A percentile compares a stretch with the other conserved stretches of the same genome.
Conservation (phyloP, 805 yeast species). For the Candida maltosa region DNA sequence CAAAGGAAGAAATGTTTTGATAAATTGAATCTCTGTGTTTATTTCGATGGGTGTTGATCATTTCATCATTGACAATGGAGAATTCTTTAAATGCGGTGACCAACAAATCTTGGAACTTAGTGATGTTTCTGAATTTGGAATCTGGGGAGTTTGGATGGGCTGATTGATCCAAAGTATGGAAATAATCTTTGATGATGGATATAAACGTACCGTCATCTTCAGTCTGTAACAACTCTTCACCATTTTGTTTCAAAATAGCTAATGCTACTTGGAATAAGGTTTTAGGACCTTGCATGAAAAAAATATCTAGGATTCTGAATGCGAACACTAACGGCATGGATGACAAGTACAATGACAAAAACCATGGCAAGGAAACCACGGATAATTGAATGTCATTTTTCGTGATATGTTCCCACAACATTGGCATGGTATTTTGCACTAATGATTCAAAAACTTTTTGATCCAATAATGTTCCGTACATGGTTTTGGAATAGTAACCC, state of each 20-base stretch:
- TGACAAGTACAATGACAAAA: constrained; percentile 80
- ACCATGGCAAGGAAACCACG: constrained; percentile 95
- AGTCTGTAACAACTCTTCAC: constrained; percentile 73
- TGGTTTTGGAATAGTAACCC: constrained; percentile 93
- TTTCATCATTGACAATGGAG: constrained; percentile 70
- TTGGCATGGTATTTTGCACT: constrained; percentile 86
- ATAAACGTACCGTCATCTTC: constrained; percentile 93
- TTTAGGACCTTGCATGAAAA: constrained; percentile 85
- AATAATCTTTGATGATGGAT: constrained; percentile 78
- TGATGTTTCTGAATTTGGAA: constrained; percentile 60
- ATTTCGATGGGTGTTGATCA: constrained; percentile 64
- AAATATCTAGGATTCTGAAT: constrained; percentile 84
- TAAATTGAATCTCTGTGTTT: constrained; percentile 74
- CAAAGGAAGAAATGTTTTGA: constrained; percentile 84
- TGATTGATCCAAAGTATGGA: constrained; percentile 69
- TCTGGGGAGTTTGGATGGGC: constrained; percentile 73
- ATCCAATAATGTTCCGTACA: constrained; percentile 95
- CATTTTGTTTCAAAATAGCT: constrained; percentile 85
- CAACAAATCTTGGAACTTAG: constrained; percentile 84
- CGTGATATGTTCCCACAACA: constrained; percentile 77
- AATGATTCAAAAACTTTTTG: constrained; percentile 90
- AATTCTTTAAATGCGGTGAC: constrained; percentile 94
- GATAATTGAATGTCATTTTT: constrained; percentile 85
- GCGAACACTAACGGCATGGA: constrained; percentile 95
- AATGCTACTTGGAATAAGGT: constrained; percentile 89